Conservation (phyloP, 108 stramenopile genomes). For the Craspedostauros australis region DNA sequence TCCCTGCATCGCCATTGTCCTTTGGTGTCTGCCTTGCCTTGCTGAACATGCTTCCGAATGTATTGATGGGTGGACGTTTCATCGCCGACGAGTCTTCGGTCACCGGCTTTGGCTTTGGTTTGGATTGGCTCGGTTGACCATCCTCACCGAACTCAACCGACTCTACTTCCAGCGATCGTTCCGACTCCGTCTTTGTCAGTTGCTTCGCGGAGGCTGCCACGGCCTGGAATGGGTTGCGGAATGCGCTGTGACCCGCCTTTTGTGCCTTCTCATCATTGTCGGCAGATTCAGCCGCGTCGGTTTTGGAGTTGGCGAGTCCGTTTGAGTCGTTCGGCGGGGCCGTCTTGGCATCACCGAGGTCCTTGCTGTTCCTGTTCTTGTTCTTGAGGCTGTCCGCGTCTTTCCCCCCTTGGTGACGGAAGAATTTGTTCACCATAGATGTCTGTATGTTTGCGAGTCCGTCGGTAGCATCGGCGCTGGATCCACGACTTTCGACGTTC, state of each 20-base stretch:
- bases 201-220: not conserved
- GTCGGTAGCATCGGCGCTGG: too few relatives aligned
- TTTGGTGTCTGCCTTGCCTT: too few relatives aligned
- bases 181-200: constrained; percentile 1
- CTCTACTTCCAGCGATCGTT: constrained; percentile 5
- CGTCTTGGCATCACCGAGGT: not conserved
- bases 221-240: constrained; percentile 13
- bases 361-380: not conserved
- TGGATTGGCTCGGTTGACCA: too few relatives aligned
- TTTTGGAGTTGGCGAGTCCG: not conserved
- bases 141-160: constrained; percentile 2
- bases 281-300: not conserved
- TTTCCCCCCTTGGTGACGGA: not conserved
- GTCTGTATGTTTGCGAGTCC: too few relatives aligned
- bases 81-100: not conserved
- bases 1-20: too few relatives aligned
- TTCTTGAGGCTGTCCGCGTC: not conserved
- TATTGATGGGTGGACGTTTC: not conserved
- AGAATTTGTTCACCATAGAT: too few relatives aligned
- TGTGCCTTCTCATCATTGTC: not conserved
- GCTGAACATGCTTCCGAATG: not conserved
- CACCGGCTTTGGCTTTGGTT: not conserved
- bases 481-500: constrained; percentile 36
- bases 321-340: not conserved
- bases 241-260: not conserved